Evolutionary conservation across 257 asterid genomes (phyloP).

Genomic region (Knoxia roxburghii): DNA sequence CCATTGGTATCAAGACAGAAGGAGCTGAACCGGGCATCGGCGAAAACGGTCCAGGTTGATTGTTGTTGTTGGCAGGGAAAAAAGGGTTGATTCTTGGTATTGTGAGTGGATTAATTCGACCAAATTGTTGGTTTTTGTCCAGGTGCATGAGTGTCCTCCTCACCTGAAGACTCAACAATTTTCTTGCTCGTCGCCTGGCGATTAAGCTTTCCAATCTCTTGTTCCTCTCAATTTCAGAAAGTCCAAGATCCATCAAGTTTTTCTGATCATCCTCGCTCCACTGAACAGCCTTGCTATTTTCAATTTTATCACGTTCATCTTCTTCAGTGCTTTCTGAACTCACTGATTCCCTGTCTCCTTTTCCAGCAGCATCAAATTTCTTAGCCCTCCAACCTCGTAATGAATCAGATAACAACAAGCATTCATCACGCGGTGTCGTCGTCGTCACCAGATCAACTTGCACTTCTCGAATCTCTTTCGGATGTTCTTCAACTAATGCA

Average conservation of each 20-base stretch:
- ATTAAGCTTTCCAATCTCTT: slow-evolving; percentile 83
- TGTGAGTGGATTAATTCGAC: slow-evolving; percentile 34
- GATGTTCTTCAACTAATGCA: slow-evolving; percentile 33
- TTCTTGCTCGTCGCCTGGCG: slow-evolving; percentile 72
- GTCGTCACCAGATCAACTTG: slow-evolving; percentile 22
- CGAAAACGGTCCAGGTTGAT: slow-evolving; percentile 20
- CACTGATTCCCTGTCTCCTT: slow-evolving; percentile 11
- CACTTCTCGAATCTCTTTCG: slow-evolving; percentile 56
- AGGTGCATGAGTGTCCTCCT: slow-evolving; percentile 41
- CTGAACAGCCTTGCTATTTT: slow-evolving; percentile 28
- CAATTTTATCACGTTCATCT: slow-evolving; percentile 22
- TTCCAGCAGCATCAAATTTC: slow-evolving; percentile 1
- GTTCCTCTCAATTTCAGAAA: slow-evolving; percentile 63
- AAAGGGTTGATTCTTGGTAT: slow-evolving; percentile 37
- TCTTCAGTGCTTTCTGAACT: slow-evolving; percentile 30
- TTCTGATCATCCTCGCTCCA: slow-evolving; percentile 43
- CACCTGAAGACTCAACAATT: slow-evolving; percentile 39
- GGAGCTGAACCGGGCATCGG: slow-evolving; percentile 90
- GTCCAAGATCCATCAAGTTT: slow-evolving; percentile 49
- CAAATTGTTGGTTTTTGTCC: slow-evolving; percentile 26
- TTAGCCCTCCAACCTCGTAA: slow-evolving; percentile 9
- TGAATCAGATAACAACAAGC: slow-evolving; percentile 14
- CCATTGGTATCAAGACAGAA: slow-evolving; percentile 52
- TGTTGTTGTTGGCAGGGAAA: slow-evolving; percentile 7
- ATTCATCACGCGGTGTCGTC: slow-evolving; percentile 1